These are phyloP conservation scores for Suillus ampliporus DNA, from an alignment of 768 basidiomycete species.

Conservation along the genomic window DNA sequence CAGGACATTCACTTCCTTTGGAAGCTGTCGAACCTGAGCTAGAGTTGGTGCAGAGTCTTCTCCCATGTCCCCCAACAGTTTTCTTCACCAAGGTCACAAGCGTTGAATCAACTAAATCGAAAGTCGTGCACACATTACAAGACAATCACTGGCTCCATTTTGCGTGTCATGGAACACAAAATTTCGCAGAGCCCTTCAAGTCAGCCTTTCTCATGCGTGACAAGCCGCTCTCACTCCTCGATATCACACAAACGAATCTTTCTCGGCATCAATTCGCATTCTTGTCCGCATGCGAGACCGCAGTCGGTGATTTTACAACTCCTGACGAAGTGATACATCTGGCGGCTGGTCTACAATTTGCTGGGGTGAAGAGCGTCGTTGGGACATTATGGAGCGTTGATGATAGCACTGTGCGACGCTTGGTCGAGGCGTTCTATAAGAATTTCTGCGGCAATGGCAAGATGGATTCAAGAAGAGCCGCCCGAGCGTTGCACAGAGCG, in stretches of 20 bases:
- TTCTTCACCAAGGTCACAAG: conserved; percentile 4
- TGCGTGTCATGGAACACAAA: conserved; percentile 23
- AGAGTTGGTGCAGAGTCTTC: background rate
- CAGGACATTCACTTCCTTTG: background rate
- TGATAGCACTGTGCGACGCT: background rate
- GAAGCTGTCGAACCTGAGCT: background rate
- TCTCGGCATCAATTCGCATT: conserved; percentile 11
- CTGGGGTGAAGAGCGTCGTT: conserved; percentile 26
- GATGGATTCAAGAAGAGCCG: conserved; percentile 10
- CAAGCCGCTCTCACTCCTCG: conserved; percentile 1
- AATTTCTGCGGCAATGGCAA: background rate
- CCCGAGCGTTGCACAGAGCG: conserved; percentile 7
- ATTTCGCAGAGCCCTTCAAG: conserved; percentile 18
- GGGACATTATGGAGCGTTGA: conserved; percentile 29
- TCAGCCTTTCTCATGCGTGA: conserved; percentile 5
- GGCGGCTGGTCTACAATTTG: conserved; percentile 27
- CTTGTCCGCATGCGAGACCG: conserved; percentile 12
- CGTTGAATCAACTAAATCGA: background rate
- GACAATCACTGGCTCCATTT: conserved; percentile 24
- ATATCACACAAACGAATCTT: conserved; percentile 7
- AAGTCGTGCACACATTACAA: background rate
- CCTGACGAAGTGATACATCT: conserved; percentile 29
- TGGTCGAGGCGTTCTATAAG: conserved; percentile 6
- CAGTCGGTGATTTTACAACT: conserved; percentile 18
- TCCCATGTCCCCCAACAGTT: background rate